Evolutionary conservation across 129 eudicot genomes (phyloP).

Genomic region (Scalesia atractyloides): DNA sequence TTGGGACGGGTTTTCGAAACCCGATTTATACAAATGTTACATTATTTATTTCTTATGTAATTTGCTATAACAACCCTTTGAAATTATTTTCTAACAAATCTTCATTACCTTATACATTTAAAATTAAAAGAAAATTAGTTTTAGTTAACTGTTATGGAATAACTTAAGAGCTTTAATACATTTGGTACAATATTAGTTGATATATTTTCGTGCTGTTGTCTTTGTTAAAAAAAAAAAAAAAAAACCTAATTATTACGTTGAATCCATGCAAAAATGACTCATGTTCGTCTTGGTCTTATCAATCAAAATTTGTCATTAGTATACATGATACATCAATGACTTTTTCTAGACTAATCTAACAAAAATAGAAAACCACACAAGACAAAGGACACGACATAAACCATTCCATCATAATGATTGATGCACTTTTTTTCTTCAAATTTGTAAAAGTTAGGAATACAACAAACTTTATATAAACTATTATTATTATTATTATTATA

Average conservation of each 20-base stretch:
- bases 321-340: background rate
- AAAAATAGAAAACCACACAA: conserved; percentile 16
- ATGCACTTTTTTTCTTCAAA: conserved; percentile 5
- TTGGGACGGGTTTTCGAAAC: no score
- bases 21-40: no score
- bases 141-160: background rate
- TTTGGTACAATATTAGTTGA: background rate
- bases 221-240: no score
- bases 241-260: background rate
- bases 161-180: background rate
- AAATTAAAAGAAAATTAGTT: background rate
- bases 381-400: conserved; percentile 7
- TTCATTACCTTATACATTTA: no score
- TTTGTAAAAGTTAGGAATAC: background rate
- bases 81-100: no score
- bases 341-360: background rate
- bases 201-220: background rate
- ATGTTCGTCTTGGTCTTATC: background rate
- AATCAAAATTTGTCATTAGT: background rate
- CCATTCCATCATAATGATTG: background rate
- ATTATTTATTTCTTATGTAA: no score
- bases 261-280: background rate
- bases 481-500: no score
- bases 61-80: no score
- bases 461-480: no score